Percentiles rank a stretch among this genome's conserved stretches.
These are phyloP conservation scores for Ustilago hordei DNA, from an alignment of 1,284 basidiomycete species.

Conservation along the genomic window DNA sequence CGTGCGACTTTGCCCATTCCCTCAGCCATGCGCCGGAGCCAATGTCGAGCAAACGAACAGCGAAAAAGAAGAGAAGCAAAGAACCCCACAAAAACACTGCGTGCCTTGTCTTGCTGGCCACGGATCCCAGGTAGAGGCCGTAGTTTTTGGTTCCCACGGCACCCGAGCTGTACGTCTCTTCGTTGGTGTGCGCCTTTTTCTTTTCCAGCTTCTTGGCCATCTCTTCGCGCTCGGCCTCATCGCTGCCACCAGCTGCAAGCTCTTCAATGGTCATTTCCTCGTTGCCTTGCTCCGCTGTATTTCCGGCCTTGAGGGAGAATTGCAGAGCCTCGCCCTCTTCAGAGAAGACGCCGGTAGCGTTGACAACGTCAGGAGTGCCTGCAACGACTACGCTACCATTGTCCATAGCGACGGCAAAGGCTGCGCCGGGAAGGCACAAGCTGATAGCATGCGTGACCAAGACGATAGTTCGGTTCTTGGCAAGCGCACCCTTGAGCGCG, in stretches of 20 bases:
- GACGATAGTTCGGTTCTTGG: slow-evolving; percentile 79
- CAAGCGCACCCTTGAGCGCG: slow-evolving; percentile 76
- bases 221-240: slow-evolving; percentile 58
- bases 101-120: slow-evolving; percentile 38
- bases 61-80: slow-evolving; percentile 56
- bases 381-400: slow-evolving; percentile 80
- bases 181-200: slow-evolving; percentile 60
- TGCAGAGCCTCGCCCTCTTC: slow-evolving; percentile 55
- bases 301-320: slow-evolving; percentile 29
- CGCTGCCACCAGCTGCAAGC: slow-evolving; percentile 53
- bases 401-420: slow-evolving; percentile 79
- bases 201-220: slow-evolving; percentile 55
- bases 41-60: slow-evolving; percentile 58
- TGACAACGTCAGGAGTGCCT: slow-evolving; percentile 74
- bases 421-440: slow-evolving; percentile 77
- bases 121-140: slow-evolving; percentile 60
- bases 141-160: slow-evolving; percentile 60
- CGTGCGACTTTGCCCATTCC: slow-evolving; percentile 65
- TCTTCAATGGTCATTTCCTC: slow-evolving; percentile 60
- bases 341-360: slow-evolving; percentile 49
- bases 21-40: slow-evolving; percentile 65
- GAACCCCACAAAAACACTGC: slow-evolving; percentile 57
- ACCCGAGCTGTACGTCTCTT: slow-evolving; percentile 65
- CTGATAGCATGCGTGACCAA: slow-evolving; percentile 89
- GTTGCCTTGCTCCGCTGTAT: slow-evolving; percentile 22